Percentiles rank a stretch among this genome's conserved stretches.
Conservation (phyloP, 345 rosid species). For the Linum lewisii region DNA sequence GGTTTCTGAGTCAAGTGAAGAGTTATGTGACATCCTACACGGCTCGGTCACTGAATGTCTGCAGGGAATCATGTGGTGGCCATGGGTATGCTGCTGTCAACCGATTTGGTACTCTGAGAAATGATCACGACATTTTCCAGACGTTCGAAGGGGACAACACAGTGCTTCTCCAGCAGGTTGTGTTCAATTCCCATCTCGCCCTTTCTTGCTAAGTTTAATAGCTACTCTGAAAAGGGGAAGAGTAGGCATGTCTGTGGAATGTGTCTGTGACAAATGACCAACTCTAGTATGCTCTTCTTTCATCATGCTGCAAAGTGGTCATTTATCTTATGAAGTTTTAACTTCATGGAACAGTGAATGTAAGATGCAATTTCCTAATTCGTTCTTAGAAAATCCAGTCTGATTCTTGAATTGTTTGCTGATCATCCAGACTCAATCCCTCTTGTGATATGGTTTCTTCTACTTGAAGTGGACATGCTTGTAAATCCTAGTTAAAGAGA, state of each 20-base stretch:
- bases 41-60: conserved; percentile 68
- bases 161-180: conserved; percentile 89
- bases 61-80: conserved; percentile 98
- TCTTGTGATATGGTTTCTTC: background rate
- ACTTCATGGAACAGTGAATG: no score
- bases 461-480: background rate
- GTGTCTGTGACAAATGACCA: no score
- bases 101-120: conserved; percentile 91
- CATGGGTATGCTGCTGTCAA: conserved; percentile 99
- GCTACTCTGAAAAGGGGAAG: background rate
- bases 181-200: background rate
- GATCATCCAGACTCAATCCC: background rate
- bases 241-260: no score
- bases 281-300: no score
- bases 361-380: no score
- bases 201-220: no score
- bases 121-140: conserved; percentile 95
- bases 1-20: no score
- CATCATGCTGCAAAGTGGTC: no score
- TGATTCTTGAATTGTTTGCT: no score
- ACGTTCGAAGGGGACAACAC: conserved; percentile 99
- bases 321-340: no score
- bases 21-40: conserved; percentile 85
- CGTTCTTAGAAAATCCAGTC: no score
- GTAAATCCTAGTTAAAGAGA: no score